Base-by-base conservation (phyloP, 768 basidiomycete species). In the Leucocoprinus sp. region DNA sequence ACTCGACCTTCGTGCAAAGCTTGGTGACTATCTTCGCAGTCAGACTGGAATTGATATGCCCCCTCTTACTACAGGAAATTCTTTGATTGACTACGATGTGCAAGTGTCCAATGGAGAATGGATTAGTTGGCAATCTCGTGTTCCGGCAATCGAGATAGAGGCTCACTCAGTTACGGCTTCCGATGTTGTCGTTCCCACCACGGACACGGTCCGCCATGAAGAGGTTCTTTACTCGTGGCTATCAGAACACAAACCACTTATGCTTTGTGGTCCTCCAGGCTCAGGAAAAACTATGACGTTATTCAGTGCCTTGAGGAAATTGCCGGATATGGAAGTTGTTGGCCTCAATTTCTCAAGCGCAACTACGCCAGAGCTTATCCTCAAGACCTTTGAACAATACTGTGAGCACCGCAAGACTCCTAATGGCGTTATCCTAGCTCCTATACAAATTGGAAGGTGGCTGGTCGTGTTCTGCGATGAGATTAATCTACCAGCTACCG, bases 231-330 rank as follows among this genome's bases (percentile, higher is more conserved):
- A 99, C 62, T 97, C 95, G 0, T 98, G 96, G 96, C 71, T 99
- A 5, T 92, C 93, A 2, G 96, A 98, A 61, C 96, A 98, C 66
- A 97, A 97, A 57, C 96, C 96, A 15, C 76, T 99, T 44, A 88
- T 99, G 80, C 76, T 99, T 19, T 99, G 93, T 60, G 96, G 96
- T 37, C 96, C 96, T 56, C 96, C 96, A n/a, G 96, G 96, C 59
- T 98, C 96, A 17, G 96, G 96, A 18, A 99, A 99, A 69, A 99
- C 96, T 5, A 99, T 99, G 96, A 98, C 96, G 0, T 71, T 99
- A 15, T 98, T 99, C 69, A 96, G 92, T 55, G 96, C 96, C 8
- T 75, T 99, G 23, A 82, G 96, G 47, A 98, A 98, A 63, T 76
- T 98, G 29, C 93, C 96, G 1, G 92, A 98, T 64, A 93, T 99